Evolutionary conservation across 805 yeast species (phyloP), one percentile per base, ranked within the genome.

Genomic region (Nakazawaea sp.): DNA sequence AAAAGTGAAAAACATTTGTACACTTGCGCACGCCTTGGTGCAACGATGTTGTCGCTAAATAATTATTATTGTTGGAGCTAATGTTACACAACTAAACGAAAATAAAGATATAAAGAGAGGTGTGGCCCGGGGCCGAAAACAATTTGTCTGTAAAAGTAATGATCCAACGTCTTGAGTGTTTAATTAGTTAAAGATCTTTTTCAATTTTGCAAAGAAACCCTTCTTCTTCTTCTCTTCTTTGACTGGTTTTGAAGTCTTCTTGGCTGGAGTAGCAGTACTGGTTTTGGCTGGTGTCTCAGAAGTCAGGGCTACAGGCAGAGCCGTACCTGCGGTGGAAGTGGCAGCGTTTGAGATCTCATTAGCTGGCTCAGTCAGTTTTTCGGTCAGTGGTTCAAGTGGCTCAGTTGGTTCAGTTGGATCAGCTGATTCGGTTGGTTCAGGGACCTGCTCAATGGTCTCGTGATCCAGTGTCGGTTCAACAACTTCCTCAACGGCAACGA

Each of bases 161-260:
- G n/a, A n/a, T n/a, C n/a, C n/a, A n/a, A n/a, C n/a, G n/a, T n/a
- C n/a, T n/a, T n/a, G n/a, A n/a, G n/a, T n/a, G n/a, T n/a, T n/a
- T n/a, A n/a, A n/a, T 49, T 46, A 61, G 45, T 50, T 52, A 40
- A 66, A 55, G 23, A 63, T 47, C 46, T 61, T 65, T 56, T 65
- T 68, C 43, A 69, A 42, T 51, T 62, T 66, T 37, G 64, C 47
- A 38, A 68, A 55, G 33, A 70, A 61, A 11, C 68, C 62, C 26
- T 61, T 58, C 51, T 61, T 63, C 56, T 68, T 64, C 53, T 61
- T 55, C 43, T 56, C 56, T 23, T 24, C 24, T 16, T 35, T 23
- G 8, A 24, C 30, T 4, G 36, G 30, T 13, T 20, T 19, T 15
- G 13, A 5, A 10, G 29, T 13, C 3, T 15, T 16, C 23, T 18